phyloP scores from a whole-genome alignment of 768 basidiomycete genomes.

The Auricularia sp. region DNA sequence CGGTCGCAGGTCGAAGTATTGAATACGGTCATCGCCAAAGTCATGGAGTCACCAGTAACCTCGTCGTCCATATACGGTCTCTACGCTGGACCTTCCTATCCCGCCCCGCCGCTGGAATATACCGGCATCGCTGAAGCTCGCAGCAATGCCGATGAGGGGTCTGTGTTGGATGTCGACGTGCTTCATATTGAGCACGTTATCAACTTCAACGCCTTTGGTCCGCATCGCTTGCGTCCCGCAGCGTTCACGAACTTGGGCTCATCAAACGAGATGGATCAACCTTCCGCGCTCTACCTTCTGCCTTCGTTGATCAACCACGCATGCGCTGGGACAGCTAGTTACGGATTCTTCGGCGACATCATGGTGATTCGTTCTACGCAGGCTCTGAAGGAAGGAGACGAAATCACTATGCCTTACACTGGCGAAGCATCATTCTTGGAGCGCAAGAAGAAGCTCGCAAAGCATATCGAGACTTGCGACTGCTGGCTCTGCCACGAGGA shows the following conservation, averaged over 20 bases:
- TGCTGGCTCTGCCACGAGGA: background rate
- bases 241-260: no score
- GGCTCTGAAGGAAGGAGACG: constrained; percentile 17
- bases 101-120: no score
- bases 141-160: no score
- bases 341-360: constrained; percentile 18
- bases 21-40: no score
- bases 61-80: no score
- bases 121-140: no score
- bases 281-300: constrained; percentile 18
- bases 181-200: background rate
- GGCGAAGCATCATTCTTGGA: background rate
- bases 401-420: constrained; percentile 15
- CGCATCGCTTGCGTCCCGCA: no score
- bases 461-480: background rate
- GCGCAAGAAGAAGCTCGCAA: background rate
- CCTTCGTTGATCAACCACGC: constrained; percentile 28
- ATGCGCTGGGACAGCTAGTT: constrained; percentile 18
- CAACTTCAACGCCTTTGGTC: background rate
- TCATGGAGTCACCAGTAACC: no score
- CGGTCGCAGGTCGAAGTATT: no score
- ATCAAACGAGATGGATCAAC: background rate
- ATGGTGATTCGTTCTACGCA: constrained; percentile 22
- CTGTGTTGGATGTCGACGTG: background rate
- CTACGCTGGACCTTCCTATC: no score